Percentiles rank a stretch among this genome's conserved stretches.
Conservation (phyloP, 2,329 filamentous ascomycete species). For the Cryphonectria naterciae region DNA sequence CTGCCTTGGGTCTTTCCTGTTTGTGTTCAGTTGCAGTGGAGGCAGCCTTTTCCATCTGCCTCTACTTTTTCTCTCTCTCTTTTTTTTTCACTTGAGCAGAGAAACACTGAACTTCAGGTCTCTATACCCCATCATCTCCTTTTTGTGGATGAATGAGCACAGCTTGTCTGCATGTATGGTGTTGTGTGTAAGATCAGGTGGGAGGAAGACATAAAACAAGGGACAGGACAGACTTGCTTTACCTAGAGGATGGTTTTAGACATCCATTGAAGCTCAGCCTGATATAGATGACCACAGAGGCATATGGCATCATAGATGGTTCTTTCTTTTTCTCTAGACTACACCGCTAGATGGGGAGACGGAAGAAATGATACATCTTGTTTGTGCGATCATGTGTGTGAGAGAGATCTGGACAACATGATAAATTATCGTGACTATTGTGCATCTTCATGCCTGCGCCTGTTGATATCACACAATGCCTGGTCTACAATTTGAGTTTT, state of each 20-base stretch:
- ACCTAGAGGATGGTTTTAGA: constrained; percentile 18
- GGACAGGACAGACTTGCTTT: neutral
- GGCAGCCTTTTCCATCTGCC: neutral
- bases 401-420: neutral
- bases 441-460: neutral
- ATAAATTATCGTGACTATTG: neutral
- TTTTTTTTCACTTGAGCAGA: neutral
- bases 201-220: constrained; percentile 1
- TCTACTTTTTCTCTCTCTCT: neutral
- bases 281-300: constrained; percentile 19
- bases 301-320: constrained; percentile 22
- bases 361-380: neutral
- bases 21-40: neutral
- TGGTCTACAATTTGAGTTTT: neutral
- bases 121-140: neutral
- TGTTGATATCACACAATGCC: neutral
- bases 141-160: neutral
- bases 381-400: neutral
- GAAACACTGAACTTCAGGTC: neutral
- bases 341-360: constrained; percentile 8
- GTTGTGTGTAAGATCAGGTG: constrained; percentile 7
- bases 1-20: neutral
- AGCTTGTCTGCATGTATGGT: constrained; percentile 3
- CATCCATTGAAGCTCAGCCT: constrained; percentile 17
- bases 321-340: constrained; percentile 2